Evolutionary conservation across 495 filamentous ascomycete genomes (phyloP).

Genomic region (Penicillium silybi): DNA sequence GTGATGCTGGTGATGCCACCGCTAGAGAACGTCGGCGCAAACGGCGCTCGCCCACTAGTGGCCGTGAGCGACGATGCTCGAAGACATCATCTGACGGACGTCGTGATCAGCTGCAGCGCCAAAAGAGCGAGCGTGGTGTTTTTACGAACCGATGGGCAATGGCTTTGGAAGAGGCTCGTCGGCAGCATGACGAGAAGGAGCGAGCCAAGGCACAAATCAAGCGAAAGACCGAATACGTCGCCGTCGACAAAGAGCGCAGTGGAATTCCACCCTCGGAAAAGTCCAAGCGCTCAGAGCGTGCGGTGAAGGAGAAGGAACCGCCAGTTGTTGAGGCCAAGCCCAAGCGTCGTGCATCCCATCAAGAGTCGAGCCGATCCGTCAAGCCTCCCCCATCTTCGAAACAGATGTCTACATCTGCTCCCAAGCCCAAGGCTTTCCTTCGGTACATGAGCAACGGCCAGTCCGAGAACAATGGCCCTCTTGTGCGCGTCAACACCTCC

Average conservation of each 20-base stretch:
- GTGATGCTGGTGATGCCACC: slow-evolving; percentile 7
- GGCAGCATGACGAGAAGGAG: slow-evolving; percentile 37
- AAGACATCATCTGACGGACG: slow-evolving; percentile 39
- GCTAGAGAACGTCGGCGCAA: slow-evolving; percentile 23
- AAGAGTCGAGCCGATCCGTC: slow-evolving; percentile 12
- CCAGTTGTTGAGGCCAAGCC: slow-evolving; percentile 17
- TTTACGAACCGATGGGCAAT: slow-evolving; percentile 39
- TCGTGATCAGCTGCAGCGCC: slow-evolving; percentile 24
- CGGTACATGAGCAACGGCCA: slow-evolving; percentile 40
- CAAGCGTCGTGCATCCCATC: slow-evolving; percentile 24
- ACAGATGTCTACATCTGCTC: slow-evolving; percentile 18
- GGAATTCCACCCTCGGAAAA: slow-evolving; percentile 14
- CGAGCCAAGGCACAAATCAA: slow-evolving; percentile 13
- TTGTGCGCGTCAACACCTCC: slow-evolving; percentile 32
- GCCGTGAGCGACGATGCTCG: slow-evolving; percentile 31
- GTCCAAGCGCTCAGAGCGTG: slow-evolving; percentile 12
- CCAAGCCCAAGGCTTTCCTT: slow-evolving; percentile 30
- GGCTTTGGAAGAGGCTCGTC: slow-evolving; percentile 37
- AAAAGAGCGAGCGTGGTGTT: slow-evolving; percentile 34
- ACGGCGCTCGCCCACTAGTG: slow-evolving; percentile 20
- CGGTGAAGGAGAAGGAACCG: slow-evolving; percentile 18
- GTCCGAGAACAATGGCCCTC: slow-evolving; percentile 32
- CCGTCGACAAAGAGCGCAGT: slow-evolving; percentile 21
- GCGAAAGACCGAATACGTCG: slow-evolving; percentile 15
- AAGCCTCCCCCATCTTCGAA: slow-evolving; percentile 29